These are phyloP conservation scores for Rhododendron henanense DNA, from an alignment of 148 eudicot species.

Conservation along the genomic window DNA sequence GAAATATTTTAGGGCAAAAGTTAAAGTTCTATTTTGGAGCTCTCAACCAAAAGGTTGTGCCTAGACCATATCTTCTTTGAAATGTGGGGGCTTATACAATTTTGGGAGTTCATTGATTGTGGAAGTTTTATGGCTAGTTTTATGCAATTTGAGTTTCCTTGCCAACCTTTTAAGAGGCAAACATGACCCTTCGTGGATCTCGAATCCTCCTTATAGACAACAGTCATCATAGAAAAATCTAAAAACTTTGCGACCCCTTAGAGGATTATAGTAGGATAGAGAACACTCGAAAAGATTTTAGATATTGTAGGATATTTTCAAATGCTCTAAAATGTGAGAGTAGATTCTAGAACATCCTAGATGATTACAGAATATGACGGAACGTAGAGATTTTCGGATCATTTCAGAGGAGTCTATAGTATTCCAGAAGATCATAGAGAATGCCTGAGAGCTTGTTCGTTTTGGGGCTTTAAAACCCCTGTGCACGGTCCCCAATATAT, in stretches of 20 bases:
- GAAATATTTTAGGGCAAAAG: background rate
- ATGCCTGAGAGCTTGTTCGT: too few relatives aligned
- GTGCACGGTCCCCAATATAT: too few relatives aligned
- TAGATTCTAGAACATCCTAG: background rate
- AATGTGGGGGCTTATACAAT: background rate
- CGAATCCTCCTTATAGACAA: background rate
- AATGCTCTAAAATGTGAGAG: background rate
- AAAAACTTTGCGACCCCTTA: background rate
- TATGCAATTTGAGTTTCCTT: background rate
- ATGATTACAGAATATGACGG: background rate
- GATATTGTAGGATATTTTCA: background rate
- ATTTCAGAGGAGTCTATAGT: background rate
- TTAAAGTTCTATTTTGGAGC: background rate
- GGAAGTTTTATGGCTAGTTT: background rate
- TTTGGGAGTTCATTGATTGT: background rate
- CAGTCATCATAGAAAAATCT: background rate
- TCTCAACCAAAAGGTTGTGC: background rate
- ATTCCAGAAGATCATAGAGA: background rate
- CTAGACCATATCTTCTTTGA: background rate
- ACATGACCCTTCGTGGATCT: background rate
- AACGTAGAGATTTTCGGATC: background rate
- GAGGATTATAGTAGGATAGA: background rate
- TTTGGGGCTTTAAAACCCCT: too few relatives aligned
- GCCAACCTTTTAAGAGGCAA: background rate
- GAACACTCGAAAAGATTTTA: background rate